Base-by-base conservation (phyloP, 129 eudicot genomes). In the Flaveria linearis region DNA sequence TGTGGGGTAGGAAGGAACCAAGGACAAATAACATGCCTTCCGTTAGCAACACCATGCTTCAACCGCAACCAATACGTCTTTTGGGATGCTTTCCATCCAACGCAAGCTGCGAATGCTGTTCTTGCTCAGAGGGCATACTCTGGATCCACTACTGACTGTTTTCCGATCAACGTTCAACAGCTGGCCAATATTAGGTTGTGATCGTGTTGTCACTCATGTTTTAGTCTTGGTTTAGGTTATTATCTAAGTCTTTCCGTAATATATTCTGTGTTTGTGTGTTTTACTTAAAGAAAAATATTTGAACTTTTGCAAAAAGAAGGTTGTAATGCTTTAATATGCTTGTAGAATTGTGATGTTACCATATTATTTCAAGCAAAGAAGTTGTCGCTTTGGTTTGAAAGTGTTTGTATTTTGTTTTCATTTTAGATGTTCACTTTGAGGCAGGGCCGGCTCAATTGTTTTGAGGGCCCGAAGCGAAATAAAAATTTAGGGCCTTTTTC, bases 71-170 rank as follows among this genome's bases (percentile, higher is more conserved):
- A 89, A 71, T 89, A 83, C 52, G 85, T 95, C 47, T 95, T 95
- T 68, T 95, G 99, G 99, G 99, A 95, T 82, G 97, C 97, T 20
- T 95, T 82, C 51, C 97, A 95, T 72, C 89, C 94, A 4, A 91
- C 97, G 6, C 87, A 95, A 76, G 89, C 92, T 65, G 97, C 87
- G 1, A 86, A 91, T 81, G 87, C 85, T 17, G 83, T 91, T 58
- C 84, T 95, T 28, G 99, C 97, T 26, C 86, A 82, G 12, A 82
- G 99, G 76, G 96, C 96, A 4, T 95, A 85, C 46, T 66, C 82
- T 6, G 99, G 97, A 3, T 86, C 97, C 25, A 83, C 90, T 1
- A 78, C 81, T 0, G 94, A 95, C 43, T 51, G 75, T 23, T 76
- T 70, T 76, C 99, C 99, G 0, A 80, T 91, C 15, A 95, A 95